Conservation (phyloP, 805 yeast species). For the Lipomyces chichibuensis region DNA sequence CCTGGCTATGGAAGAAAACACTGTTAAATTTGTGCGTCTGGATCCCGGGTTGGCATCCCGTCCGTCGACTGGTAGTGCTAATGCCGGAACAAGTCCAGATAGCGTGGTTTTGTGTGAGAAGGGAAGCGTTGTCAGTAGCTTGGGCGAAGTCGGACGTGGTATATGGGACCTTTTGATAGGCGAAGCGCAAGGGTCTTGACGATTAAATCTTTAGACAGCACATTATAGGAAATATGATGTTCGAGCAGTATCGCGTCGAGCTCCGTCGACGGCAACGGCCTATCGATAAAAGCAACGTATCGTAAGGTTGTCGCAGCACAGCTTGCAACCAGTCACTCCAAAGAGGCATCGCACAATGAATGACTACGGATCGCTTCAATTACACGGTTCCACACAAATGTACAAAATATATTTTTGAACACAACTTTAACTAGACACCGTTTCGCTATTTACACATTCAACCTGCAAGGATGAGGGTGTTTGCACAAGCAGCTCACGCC, state of each 20-base stretch:
- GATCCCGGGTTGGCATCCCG: slow-evolving; percentile 6
- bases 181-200: background rate
- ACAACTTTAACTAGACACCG: too few species aligned
- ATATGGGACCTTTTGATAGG: slow-evolving; percentile 14
- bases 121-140: slow-evolving; percentile 6
- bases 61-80: background rate
- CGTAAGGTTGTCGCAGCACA: background rate
- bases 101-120: background rate
- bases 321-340: background rate
- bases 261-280: background rate
- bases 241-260: background rate
- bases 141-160: slow-evolving; percentile 21
- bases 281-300: background rate
- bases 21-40: slow-evolving; percentile 22
- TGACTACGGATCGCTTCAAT: background rate
- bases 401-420: too few species aligned
- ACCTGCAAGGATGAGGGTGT: background rate
- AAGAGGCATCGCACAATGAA: background rate
- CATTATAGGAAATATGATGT: background rate
- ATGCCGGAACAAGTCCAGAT: background rate
- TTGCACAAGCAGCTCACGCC: background rate
- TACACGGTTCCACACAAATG: background rate
- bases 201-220: background rate
- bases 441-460: background rate
- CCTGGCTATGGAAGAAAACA: slow-evolving; percentile 27